These are phyloP conservation scores for Pseudopediastrum boryanum DNA, from an alignment of 139 green algal genomes.

Conservation along the genomic window DNA sequence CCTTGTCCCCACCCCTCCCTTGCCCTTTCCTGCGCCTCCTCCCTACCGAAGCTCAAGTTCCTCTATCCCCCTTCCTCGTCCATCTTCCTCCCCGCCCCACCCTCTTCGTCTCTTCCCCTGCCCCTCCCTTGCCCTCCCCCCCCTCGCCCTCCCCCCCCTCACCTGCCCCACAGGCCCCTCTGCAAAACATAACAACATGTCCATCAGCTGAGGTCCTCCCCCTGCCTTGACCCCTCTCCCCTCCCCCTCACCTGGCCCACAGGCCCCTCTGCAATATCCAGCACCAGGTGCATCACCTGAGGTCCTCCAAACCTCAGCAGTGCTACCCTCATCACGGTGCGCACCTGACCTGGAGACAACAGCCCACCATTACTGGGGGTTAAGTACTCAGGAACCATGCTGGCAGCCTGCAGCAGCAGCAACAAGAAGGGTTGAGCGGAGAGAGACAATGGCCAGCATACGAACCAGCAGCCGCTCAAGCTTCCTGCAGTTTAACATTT, in stretches of 20 bases:
- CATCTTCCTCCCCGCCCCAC: no score
- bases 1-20: no score
- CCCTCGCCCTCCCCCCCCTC: background rate
- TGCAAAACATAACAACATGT: conserved; percentile 32
- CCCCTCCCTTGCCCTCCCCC: no score
- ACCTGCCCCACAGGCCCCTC: conserved; percentile 22
- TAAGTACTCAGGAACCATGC: conserved; percentile 38
- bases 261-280: conserved; percentile 27
- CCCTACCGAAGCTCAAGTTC: no score
- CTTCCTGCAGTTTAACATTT: no score
- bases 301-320: conserved; percentile 9
- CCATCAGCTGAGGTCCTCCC: background rate
- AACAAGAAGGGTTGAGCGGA: background rate
- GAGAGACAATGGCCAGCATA: background rate
- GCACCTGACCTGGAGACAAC: conserved; percentile 36
- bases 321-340: background rate
- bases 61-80: no score
- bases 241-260: conserved; percentile 16
- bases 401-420: conserved; percentile 21
- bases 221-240: no score
- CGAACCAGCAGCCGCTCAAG: background rate
- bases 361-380: conserved; percentile 29
- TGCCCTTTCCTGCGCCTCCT: no score
- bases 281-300: conserved; percentile 19
- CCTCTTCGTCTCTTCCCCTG: no score